These are phyloP conservation scores for Rosa hybrid DNA, from an alignment of 331 rosid genomes.

Conservation along the genomic window DNA sequence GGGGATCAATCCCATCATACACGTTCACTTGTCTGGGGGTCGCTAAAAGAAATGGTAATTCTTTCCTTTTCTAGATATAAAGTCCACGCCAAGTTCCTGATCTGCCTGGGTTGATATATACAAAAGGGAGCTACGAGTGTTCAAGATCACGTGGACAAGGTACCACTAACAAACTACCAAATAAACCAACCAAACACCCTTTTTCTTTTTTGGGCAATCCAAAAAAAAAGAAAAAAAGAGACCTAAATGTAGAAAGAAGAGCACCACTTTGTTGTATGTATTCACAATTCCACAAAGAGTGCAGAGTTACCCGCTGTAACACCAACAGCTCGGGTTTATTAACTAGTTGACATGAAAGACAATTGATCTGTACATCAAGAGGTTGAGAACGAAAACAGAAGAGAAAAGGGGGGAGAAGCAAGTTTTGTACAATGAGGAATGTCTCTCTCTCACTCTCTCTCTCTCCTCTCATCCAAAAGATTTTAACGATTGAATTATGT, in stretches of 20 bases:
- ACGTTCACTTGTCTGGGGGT: neutral
- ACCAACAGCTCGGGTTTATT: conserved; percentile 64
- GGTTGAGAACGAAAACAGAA: conserved; percentile 20
- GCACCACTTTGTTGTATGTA: conserved; percentile 38
- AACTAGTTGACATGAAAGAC: conserved; percentile 36
- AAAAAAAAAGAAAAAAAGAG: neutral
- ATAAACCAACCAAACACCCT: neutral
- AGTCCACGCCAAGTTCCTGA: neutral
- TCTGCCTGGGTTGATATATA: neutral
- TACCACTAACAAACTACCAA: neutral
- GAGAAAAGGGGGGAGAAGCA: conserved; percentile 25
- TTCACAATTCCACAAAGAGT: conserved; percentile 37
- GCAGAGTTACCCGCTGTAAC: conserved; percentile 24
- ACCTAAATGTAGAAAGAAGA: conserved; percentile 3
- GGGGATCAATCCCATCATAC: neutral
- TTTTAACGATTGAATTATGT: conserved; percentile 31
- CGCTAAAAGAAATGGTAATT: neutral
- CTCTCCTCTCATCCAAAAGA: conserved; percentile 27
- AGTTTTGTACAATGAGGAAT: conserved; percentile 29
- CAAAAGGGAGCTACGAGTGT: neutral
- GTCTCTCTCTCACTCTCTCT: neutral
- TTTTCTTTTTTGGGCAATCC: neutral
- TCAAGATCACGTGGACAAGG: neutral
- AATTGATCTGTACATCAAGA: conserved; percentile 52
- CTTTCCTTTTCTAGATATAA: neutral